phyloP scores from a whole-genome alignment of 352 stramenopile genomes.

The Globisporangium barbulae region DNA sequence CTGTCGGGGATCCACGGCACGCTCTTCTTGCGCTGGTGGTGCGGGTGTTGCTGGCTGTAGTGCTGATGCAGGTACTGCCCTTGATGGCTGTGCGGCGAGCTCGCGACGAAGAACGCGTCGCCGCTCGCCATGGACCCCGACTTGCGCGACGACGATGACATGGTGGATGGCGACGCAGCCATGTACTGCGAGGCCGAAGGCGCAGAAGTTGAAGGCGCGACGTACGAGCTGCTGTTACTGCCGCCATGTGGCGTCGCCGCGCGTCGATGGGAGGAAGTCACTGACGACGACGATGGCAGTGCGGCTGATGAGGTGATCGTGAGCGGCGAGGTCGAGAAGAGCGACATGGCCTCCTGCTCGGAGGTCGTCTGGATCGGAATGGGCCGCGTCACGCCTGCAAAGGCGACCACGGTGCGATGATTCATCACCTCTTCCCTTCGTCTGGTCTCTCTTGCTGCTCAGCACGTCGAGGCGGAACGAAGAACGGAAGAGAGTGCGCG shows the following conservation, averaged over 20 bases:
- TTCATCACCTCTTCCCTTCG: neutral
- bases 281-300: neutral
- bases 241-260: neutral
- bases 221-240: neutral
- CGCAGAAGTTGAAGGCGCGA: constrained; percentile 14
- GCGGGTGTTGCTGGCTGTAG: constrained; percentile 14
- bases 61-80: constrained; percentile 24
- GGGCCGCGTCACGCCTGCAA: constrained; percentile 5
- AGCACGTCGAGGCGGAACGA: constrained; percentile 11
- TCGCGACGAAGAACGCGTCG: constrained; percentile 5
- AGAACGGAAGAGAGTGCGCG: constrained; percentile 7
- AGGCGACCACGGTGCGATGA: neutral
- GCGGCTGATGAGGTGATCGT: constrained; percentile 3
- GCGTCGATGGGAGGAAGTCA: neutral
- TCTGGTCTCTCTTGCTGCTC: neutral
- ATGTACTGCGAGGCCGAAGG: constrained; percentile 4
- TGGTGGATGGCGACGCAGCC: constrained; percentile 3
- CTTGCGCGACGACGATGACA: constrained; percentile 10
- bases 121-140: constrained; percentile 6
- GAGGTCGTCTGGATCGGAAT: neutral
- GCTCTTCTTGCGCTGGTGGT: constrained; percentile 34
- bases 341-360: constrained; percentile 10
- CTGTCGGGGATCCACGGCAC: constrained; percentile 83
- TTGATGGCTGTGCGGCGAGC: constrained; percentile 12
- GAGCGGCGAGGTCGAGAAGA: constrained; percentile 17